phyloP scores from a whole-genome alignment of 306 rosid genomes.

The Mimosa pudica region DNA sequence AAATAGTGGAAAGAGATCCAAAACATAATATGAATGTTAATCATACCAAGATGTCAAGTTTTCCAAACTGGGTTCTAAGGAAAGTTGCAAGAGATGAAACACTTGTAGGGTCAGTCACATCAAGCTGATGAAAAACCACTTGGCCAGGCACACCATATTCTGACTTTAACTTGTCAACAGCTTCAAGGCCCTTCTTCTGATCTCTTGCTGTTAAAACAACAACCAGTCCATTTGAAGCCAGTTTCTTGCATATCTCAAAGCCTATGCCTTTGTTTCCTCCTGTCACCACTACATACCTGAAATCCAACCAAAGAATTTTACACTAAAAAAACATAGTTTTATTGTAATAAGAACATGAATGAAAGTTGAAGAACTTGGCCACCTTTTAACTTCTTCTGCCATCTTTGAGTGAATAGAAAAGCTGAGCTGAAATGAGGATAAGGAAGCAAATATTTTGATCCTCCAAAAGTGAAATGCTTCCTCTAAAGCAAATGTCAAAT shows the following conservation, averaged over 20 bases:
- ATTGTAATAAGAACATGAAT: too few relatives aligned
- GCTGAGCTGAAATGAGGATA: too few relatives aligned
- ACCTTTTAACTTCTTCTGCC: too few relatives aligned
- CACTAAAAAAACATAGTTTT: not conserved
- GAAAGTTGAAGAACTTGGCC: too few relatives aligned
- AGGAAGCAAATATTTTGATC: too few relatives aligned
- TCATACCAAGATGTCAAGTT: slow-evolving; percentile 35
- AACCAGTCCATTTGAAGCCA: slow-evolving; percentile 35
- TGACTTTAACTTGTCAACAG: slow-evolving; percentile 31
- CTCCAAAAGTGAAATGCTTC: too few relatives aligned
- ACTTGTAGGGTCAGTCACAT: slow-evolving; percentile 32
- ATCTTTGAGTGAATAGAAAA: too few relatives aligned
- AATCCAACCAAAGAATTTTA: not conserved
- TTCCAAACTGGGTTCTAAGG: slow-evolving; percentile 34
- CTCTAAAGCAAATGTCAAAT: too few relatives aligned
- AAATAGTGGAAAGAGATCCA: not conserved
- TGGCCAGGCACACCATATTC: slow-evolving; percentile 8
- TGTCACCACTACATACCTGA: slow-evolving; percentile 28
- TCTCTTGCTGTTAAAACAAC: slow-evolving; percentile 44
- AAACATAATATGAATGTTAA: not conserved
- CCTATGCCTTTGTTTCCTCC: slow-evolving; percentile 49
- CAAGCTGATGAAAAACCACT: slow-evolving; percentile 39
- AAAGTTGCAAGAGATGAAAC: slow-evolving; percentile 36
- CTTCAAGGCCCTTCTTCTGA: slow-evolving; percentile 40
- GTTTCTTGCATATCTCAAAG: slow-evolving; percentile 34